Evolutionary conservation across 2,329 filamentous ascomycete genomes (phyloP).

Genomic region (Knufia fluminis): DNA sequence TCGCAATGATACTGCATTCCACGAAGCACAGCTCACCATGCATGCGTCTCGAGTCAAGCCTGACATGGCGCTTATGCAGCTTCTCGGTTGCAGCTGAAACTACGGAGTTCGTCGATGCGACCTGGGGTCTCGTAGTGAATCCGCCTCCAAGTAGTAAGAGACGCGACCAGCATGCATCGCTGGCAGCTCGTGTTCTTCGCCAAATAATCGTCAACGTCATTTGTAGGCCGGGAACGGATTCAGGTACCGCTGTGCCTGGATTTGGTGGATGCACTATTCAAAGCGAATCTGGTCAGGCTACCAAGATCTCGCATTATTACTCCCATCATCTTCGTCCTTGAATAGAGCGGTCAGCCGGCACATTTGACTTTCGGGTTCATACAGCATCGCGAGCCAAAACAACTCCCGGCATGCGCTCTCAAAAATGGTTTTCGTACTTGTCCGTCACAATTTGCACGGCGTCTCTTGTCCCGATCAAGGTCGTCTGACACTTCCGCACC

Average conservation of each 20-base stretch:
- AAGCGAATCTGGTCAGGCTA: constrained; percentile 1
- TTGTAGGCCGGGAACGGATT: background rate
- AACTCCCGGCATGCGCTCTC: background rate
- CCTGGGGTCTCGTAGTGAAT: background rate
- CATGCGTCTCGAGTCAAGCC: background rate
- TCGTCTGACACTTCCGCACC: constrained; percentile 4
- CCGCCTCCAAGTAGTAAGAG: background rate
- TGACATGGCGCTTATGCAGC: background rate
- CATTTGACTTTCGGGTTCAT: background rate
- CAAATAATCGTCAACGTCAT: background rate
- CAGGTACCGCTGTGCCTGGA: constrained; percentile 5
- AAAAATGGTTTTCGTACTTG: background rate
- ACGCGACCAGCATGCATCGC: background rate
- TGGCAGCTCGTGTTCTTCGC: background rate
- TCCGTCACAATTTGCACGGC: background rate
- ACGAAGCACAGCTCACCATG: background rate
- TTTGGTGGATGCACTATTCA: background rate
- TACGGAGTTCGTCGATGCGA: background rate
- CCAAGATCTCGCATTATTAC: background rate
- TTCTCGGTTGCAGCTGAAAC: background rate
- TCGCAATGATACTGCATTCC: background rate
- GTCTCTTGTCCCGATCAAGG: background rate
- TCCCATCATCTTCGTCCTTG: background rate
- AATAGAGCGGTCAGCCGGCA: background rate
- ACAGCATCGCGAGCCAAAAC: too few species aligned